A percentile compares a stretch with the other conserved stretches of the same genome.
Evolutionary conservation across 1,284 basidiomycete genomes (phyloP).

Genomic region (Retiboletus flavoniger): DNA sequence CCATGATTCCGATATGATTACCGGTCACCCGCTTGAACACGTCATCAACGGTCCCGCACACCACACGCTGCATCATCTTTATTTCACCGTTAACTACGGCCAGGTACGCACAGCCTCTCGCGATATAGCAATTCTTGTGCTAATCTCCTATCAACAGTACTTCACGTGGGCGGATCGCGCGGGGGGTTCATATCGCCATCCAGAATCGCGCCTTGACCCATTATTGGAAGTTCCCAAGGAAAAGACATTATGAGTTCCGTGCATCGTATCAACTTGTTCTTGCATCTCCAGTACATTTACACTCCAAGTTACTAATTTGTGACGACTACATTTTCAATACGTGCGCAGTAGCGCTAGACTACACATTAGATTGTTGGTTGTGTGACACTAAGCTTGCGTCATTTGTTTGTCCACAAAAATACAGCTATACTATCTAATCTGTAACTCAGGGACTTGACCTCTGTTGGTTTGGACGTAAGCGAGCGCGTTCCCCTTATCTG

Average conservation of each 20-base stretch:
- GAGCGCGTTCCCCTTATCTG: constrained; percentile 19
- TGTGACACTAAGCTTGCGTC: neutral
- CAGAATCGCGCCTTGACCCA: constrained; percentile 82
- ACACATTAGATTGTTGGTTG: neutral
- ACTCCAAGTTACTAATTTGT: constrained; percentile 18
- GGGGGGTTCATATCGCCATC: constrained; percentile 86
- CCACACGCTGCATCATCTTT: constrained; percentile 94
- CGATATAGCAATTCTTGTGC: neutral
- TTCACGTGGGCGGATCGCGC: constrained; percentile 93
- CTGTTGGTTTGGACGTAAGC: constrained; percentile 26
- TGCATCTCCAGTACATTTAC: constrained; percentile 20
- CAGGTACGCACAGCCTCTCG: constrained; percentile 29
- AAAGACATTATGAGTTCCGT: constrained; percentile 22
- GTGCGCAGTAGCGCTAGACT: neutral
- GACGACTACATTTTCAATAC: neutral
- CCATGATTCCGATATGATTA: constrained; percentile 99
- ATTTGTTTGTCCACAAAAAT: neutral
- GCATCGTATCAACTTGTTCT: neutral
- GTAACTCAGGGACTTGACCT: no score
- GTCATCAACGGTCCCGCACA: constrained; percentile 98
- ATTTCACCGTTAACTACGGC: constrained; percentile 96
- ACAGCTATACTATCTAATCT: neutral
- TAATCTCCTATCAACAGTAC: constrained; percentile 54
- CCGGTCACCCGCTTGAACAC: constrained; percentile 85
- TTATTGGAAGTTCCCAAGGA: constrained; percentile 64